phyloP scores from a whole-genome alignment of 169 alveolate genomes.

The Eimeria acervulina region DNA sequence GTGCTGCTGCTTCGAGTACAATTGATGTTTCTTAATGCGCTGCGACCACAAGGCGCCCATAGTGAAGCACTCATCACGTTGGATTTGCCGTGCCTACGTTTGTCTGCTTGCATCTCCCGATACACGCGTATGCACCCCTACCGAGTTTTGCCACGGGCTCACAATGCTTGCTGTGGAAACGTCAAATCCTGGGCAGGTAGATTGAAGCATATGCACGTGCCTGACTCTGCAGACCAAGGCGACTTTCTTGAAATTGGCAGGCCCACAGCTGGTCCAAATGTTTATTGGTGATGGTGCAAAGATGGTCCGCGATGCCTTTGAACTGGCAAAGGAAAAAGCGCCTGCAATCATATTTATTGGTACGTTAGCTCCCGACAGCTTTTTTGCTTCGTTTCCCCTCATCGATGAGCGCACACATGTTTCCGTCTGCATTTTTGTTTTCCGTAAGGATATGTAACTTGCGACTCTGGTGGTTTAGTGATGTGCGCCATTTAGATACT shows the following conservation, averaged over 20 bases:
- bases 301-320: slow-evolving; percentile 99
- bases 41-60: not conserved
- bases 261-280: slow-evolving; percentile 99
- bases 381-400: not conserved
- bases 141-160: not conserved
- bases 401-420: not conserved
- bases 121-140: not conserved
- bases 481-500: not conserved
- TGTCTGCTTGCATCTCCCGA: not conserved
- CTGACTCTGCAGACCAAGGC: slow-evolving; percentile 95
- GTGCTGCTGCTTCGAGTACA: not conserved
- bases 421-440: not conserved
- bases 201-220: not conserved
- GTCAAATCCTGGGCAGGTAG: not conserved
- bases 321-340: slow-evolving; percentile 99
- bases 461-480: not conserved
- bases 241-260: slow-evolving; percentile 98
- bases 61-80: not conserved
- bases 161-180: not conserved
- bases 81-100: not conserved
- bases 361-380: slow-evolving; percentile 56
- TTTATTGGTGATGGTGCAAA: slow-evolving; percentile 99
- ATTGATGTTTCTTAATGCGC: not conserved
- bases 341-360: slow-evolving; percentile 99
- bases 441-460: not conserved